Base-by-base conservation (phyloP, 1,284 basidiomycete genomes). In the Cutaneotrichosporon mucoides region DNA sequence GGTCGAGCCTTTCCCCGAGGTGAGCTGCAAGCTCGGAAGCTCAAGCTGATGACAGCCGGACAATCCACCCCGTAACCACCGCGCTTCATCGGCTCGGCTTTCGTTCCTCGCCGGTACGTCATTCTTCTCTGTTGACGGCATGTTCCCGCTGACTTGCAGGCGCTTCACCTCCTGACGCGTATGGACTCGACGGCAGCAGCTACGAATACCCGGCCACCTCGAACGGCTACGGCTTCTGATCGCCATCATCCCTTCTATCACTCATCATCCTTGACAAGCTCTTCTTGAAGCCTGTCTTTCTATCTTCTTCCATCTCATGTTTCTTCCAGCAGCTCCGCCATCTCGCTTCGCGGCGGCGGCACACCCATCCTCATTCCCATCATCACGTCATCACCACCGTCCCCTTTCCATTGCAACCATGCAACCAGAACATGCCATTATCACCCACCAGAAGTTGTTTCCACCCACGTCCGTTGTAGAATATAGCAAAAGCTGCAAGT, bases 1-100 rank as follows among this genome's bases (percentile, higher is more conserved):
- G 49, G 67, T 68, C 2, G 61, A 60, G 43, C 46, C 57, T 37
- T 46, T n/a, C 45, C 16, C 34, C 6, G 38, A 49, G 35, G 15
- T 38, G 11, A 37, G 33, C 0, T 8, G 9, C 2, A 3, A 4
- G 10, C 15, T 13, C 13, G 4, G 3, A 38, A 38, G 37, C 37
- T 38, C 37, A 38, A 37, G 35, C 52, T 58, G 38, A 58, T 24
- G 34, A 1, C 55, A 63, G 61, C 36, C 62, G 2, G 62, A 64
- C 54, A 48, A 58, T 40, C 50, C 50, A 1, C n/a, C 41, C 33
- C 56, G 56, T 8, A 15, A 45, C 43, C 52, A 57, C 16, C 56
- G 62, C 4, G 43, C 50, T 2, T 13, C 37, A 38, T 47, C 53
- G 2, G 46, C 58, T 4, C 58, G 62, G 8, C 49, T 55, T 4